A percentile compares a stretch with the other conserved stretches of the same genome.
Conservation (phyloP, 176 grass and related monocot species). For the Zea luxurians region DNA sequence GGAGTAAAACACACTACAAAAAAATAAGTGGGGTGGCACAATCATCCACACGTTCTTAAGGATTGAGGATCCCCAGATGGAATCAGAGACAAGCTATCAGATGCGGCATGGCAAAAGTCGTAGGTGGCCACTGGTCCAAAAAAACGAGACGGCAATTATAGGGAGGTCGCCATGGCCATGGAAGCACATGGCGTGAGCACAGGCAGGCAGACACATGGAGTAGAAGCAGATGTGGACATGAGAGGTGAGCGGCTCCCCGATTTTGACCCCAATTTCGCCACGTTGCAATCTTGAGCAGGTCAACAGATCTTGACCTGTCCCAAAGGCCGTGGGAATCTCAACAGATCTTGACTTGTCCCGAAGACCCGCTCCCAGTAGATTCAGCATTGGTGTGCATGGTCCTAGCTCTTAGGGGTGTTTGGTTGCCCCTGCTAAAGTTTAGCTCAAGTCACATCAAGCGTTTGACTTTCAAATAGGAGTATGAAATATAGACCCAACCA, state of each 20-base stretch:
- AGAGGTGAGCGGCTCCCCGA: background rate
- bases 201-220: background rate
- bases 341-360: conserved; percentile 47
- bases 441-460: no score
- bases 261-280: conserved; percentile 29
- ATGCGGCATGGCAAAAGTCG: conserved; percentile 37
- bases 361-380: conserved; percentile 15
- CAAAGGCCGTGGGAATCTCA: conserved; percentile 33
- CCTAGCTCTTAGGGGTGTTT: no score
- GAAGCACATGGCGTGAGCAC: conserved; percentile 47
- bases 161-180: conserved; percentile 3
- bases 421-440: no score
- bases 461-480: no score
- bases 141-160: conserved; percentile 43
- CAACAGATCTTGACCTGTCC: no score
- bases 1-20: background rate
- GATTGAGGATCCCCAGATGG: background rate
- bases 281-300: conserved; percentile 21
- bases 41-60: background rate
- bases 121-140: conserved; percentile 24
- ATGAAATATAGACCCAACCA: no score
- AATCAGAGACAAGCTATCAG: conserved; percentile 4
- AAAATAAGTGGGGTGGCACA: conserved; percentile 22
- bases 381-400: conserved; percentile 13
- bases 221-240: conserved; percentile 2